These are phyloP conservation scores for Crotalaria pallida DNA, from an alignment of 306 rosid genomes.

Conservation along the genomic window DNA sequence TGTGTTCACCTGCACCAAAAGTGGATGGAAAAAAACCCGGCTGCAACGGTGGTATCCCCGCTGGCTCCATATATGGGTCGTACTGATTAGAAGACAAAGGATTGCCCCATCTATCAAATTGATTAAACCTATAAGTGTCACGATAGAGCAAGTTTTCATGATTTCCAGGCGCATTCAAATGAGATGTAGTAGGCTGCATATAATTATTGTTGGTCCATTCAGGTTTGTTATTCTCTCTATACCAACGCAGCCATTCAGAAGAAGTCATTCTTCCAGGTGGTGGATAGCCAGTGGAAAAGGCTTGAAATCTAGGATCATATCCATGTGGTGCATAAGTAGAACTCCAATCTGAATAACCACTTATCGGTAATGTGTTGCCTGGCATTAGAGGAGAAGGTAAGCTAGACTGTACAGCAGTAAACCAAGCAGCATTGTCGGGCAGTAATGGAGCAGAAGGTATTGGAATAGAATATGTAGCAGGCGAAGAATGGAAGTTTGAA, in stretches of 20 bases:
- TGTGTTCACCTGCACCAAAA: slow-evolving; percentile 40
- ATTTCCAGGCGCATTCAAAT: slow-evolving; percentile 32
- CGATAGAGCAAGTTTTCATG: slow-evolving; percentile 31
- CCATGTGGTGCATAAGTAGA: slow-evolving; percentile 34
- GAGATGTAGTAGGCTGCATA: slow-evolving; percentile 38
- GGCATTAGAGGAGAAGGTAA: slow-evolving; percentile 25
- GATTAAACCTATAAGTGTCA: slow-evolving; percentile 39
- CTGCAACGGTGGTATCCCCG: slow-evolving; percentile 44
- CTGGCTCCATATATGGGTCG: slow-evolving; percentile 39
- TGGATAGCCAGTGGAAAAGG: slow-evolving; percentile 33
- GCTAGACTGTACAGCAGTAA: slow-evolving; percentile 33
- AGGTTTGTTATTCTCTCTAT: slow-evolving; percentile 50
- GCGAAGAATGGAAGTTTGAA: slow-evolving; percentile 26
- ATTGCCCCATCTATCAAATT: slow-evolving; percentile 40
- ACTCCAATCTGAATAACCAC: slow-evolving; percentile 49
- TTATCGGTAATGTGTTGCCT: slow-evolving; percentile 17
- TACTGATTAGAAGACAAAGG: slow-evolving; percentile 38
- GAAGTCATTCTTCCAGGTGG: slow-evolving; percentile 71
- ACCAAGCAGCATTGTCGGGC: slow-evolving; percentile 73
- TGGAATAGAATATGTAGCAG: slow-evolving; percentile 61
- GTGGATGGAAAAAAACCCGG: slow-evolving; percentile 41
- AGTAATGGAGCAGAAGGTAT: slow-evolving; percentile 88
- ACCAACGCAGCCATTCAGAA: slow-evolving; percentile 95
- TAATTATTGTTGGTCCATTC: slow-evolving; percentile 35
- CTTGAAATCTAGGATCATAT: slow-evolving; percentile 40